Conservation (phyloP, 2,329 filamentous ascomycete genomes). For the Pyrenochaeta sp. region DNA sequence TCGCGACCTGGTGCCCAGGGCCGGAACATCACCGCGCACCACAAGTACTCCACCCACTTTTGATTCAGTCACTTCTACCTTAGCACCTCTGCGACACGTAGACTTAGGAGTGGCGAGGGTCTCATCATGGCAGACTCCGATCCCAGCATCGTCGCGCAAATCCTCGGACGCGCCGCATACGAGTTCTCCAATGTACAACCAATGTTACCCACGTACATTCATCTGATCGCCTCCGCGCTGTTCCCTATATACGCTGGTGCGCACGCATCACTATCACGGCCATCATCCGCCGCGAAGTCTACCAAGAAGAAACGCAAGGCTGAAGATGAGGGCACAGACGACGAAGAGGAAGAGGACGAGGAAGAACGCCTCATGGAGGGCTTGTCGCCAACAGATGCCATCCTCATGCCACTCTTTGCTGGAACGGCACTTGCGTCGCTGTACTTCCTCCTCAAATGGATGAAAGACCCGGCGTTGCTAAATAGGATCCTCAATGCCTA, state of each 20-base stretch:
- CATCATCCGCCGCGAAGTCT: slow-evolving; percentile 77
- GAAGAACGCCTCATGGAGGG: slow-evolving; percentile 70
- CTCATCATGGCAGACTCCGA: slow-evolving; percentile 40
- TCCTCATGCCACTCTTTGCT: slow-evolving; percentile 84
- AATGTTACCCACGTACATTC: slow-evolving; percentile 64
- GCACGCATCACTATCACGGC: slow-evolving; percentile 84
- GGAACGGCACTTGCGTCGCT: slow-evolving; percentile 75
- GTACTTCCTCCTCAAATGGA: slow-evolving; percentile 89
- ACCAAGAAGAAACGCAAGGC: slow-evolving; percentile 57
- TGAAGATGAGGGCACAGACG: slow-evolving; percentile 33
- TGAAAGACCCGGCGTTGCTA: slow-evolving; percentile 80
- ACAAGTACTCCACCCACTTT: background rate
- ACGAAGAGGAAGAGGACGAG: slow-evolving; percentile 61
- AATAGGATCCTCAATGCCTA: slow-evolving; percentile 86
- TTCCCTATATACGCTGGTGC: slow-evolving; percentile 85
- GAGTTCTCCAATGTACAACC: slow-evolving; percentile 53
- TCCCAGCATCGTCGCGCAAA: slow-evolving; percentile 37
- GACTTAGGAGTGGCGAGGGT: background rate
- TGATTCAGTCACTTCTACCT: too few relatives aligned
- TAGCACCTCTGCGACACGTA: background rate
- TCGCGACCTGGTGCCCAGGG: background rate
- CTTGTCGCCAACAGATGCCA: slow-evolving; percentile 78
- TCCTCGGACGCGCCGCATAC: slow-evolving; percentile 49
- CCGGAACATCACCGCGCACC: background rate
- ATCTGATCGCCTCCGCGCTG: slow-evolving; percentile 74